Base-by-base conservation (phyloP, 495 filamentous ascomycete genomes). In the Physcia stellaris region DNA sequence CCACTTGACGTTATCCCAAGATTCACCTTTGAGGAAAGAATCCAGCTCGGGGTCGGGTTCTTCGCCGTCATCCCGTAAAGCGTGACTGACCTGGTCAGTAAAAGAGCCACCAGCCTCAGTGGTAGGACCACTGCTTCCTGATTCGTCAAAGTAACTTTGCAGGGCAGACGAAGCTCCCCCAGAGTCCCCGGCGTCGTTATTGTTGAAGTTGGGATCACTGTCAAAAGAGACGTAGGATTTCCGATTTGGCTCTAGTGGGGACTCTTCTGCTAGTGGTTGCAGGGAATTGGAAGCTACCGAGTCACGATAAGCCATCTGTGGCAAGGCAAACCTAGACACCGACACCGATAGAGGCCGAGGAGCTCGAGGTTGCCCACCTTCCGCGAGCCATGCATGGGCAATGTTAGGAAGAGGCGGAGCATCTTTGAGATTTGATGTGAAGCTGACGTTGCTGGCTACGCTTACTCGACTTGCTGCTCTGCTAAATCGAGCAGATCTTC, bases 181-280 rank as follows among this genome's bases (percentile, higher is more conserved):
- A 13, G 52, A 55, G 20, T 80, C 86, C 1, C 79, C 88, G 17
- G 75, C 80, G 44, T 80, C 63, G 35, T 70, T 74, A 40, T 59
- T 62, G 19, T 56, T 49, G n/a, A 54, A 50, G 53, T 82, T 85
- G 7, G 80, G 84, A 34, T 75, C 74, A 52, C 80, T 92, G 37
- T 90, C 85, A 42, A 95, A 94, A 0, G 90, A 94, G 38, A 96
- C 85, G 50, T 95, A 98, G 5, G 86, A 94, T 54, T 94, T 94
- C 48, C 90, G 75, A 55, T 93, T 85, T 2, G 83, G 83, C 51
- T 93, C 86, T 27, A 78, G 72, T 6, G 84, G 80, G 23, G 84
- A 88, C 55, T 96, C 90, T 58, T 99, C 90, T 47, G 92, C 86
- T 13, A 94, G 65, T 17, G 79, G 76, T 33, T 93, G 86, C 20